Evolutionary conservation across 495 filamentous ascomycete genomes (phyloP).

Genomic region (Letharia columbiana): DNA sequence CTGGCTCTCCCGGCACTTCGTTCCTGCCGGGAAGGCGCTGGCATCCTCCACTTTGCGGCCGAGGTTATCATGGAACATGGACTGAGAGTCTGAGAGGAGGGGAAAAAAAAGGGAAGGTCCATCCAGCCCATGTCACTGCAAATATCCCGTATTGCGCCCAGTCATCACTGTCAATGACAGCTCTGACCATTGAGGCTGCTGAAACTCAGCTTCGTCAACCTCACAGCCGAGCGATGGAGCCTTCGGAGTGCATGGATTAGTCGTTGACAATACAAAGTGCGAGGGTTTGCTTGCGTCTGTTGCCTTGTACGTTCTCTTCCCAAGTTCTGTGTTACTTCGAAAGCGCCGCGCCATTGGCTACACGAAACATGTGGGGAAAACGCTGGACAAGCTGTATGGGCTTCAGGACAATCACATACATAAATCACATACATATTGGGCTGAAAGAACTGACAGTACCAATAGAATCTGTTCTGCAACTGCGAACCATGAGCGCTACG

Average conservation of each 20-base stretch:
- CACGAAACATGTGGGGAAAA: background rate
- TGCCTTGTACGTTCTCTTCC: background rate
- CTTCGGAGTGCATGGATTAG: background rate
- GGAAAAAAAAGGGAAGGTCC: background rate
- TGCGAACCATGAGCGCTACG: conserved; percentile 10
- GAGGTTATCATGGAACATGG: background rate
- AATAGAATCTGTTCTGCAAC: conserved; percentile 3
- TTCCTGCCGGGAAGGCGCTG: background rate
- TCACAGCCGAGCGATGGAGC: background rate
- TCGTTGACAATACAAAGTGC: background rate
- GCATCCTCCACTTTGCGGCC: background rate
- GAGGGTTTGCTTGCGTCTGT: background rate
- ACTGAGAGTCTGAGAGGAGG: background rate
- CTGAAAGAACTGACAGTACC: background rate
- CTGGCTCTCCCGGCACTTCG: background rate
- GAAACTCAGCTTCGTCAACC: background rate
- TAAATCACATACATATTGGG: conserved; percentile 6
- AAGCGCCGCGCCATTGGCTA: background rate
- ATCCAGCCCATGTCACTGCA: background rate
- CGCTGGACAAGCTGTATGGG: background rate
- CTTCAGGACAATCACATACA: conserved; percentile 3
- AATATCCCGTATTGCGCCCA: background rate
- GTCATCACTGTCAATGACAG: background rate
- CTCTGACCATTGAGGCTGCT: background rate
- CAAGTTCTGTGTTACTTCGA: background rate